Base-by-base conservation (phyloP, 306 rosid genomes). In the Malus asiatica region DNA sequence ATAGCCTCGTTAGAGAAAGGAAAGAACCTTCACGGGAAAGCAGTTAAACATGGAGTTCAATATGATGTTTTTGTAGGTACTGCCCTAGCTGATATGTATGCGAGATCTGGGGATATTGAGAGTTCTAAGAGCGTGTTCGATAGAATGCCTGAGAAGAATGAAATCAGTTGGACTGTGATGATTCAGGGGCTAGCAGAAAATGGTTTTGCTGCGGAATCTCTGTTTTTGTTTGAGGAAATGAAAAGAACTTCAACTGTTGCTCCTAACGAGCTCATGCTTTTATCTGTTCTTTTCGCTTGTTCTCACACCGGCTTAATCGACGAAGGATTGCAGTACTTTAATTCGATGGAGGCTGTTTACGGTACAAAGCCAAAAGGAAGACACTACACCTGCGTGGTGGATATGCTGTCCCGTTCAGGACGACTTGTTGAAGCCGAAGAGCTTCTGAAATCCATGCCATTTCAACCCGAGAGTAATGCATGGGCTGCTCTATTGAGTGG, bases 171-270 rank as follows among this genome's bases (percentile, higher is more conserved):
- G 78, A 64, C 71, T 8, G 63, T 32, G 33, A 75, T 75, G 71
- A 75, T 74, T 63, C 70, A 74, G 68, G 70, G 70, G 62, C 61
- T 74, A 61, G 78, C 61, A 73, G 77, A 74, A 25, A 45, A 74
- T 45, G 78, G 70, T 62, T 74, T 45, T 19, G 62, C 70, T 22
- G 61, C 45, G 23, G 77, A 62, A 74, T 74, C 70, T 32, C 8
- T 63, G 57, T 2, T 13, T 32, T 32, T 75, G 71, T 75, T 64
- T 20, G 71, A 75, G 60, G 78, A 75, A 75, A 75, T 63, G 78
- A 35, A 44, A 61, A 44, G 71, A 48, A 64, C 46, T 46, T 63
- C 78, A 64, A 35, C n/a, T 46, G 48, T 46, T 45, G 78, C 71
- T 46, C 71, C 71, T 38, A 63, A 74, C 12, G 71, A 75, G 48